A percentile compares a stretch with the other conserved stretches of the same genome.
Evolutionary conservation across 1,284 basidiomycete genomes (phyloP).

Genomic region (Ganoderma lucidum): DNA sequence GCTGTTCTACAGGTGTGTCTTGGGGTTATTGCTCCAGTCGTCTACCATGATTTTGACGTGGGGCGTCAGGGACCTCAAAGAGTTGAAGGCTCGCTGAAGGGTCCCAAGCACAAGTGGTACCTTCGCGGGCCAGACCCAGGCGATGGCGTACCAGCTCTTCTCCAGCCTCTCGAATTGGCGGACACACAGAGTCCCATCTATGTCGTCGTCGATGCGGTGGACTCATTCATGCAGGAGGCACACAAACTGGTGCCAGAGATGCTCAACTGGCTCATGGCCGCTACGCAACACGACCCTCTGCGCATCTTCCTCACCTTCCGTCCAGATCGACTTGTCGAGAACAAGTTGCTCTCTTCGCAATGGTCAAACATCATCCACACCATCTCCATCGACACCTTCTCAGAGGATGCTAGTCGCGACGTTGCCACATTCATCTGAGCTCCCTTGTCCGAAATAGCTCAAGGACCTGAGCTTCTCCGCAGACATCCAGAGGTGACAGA

Average conservation of each 20-base stretch:
- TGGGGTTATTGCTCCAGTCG: not conserved
- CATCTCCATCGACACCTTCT: slow-evolving; percentile 10
- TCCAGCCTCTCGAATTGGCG: not conserved
- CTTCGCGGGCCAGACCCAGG: slow-evolving; percentile 1
- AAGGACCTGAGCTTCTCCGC: not conserved
- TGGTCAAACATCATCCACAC: slow-evolving; percentile 5
- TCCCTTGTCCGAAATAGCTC: slow-evolving; percentile 11
- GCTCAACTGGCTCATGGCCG: slow-evolving; percentile 5
- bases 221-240: slow-evolving; percentile 14
- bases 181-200: not conserved
- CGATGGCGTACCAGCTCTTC: not conserved
- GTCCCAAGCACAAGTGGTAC: not conserved
- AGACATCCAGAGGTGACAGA: slow-evolving; percentile 12
- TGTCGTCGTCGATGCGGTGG: slow-evolving; percentile 13
- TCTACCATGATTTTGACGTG: not conserved
- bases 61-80: not conserved
- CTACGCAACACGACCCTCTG: not conserved
- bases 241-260: slow-evolving; percentile 13
- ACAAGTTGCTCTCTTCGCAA: slow-evolving; percentile 1
- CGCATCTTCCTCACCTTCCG: slow-evolving; percentile 12
- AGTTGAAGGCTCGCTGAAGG: not conserved
- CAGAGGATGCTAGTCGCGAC: slow-evolving; percentile 12
- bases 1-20: not conserved
- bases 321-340: not conserved
- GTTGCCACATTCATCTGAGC: slow-evolving; percentile 15